A percentile compares a stretch with the other conserved stretches of the same genome.
These are phyloP conservation scores for carrot (Daucus carota) DNA, from an alignment of 129 eudicot species.

Conservation along the genomic window DNA sequence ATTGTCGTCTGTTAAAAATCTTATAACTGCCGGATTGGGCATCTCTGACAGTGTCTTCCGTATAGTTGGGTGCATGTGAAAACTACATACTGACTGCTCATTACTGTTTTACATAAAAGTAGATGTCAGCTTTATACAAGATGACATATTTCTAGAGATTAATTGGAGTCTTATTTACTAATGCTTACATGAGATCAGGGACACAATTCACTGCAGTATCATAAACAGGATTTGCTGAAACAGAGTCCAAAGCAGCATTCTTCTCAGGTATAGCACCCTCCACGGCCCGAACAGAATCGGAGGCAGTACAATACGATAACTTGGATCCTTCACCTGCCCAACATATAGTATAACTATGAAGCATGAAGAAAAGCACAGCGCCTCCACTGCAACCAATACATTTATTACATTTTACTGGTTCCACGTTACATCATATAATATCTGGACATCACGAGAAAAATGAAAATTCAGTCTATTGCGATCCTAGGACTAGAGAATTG, in stretches of 20 bases:
- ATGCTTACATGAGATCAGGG: constrained; percentile 40
- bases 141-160: constrained; percentile 8
- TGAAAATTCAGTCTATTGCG: neutral
- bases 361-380: neutral
- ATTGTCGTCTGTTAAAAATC: constrained; percentile 18
- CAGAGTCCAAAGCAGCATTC: constrained; percentile 21
- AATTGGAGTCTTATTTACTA: neutral
- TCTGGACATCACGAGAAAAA: neutral
- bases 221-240: constrained; percentile 18
- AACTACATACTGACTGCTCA: constrained; percentile 29
- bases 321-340: constrained; percentile 32
- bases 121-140: constrained; percentile 16
- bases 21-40: constrained; percentile 23
- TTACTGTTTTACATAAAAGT: constrained; percentile 39
- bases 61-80: constrained; percentile 54
- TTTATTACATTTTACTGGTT: constrained; percentile 1
- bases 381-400: neutral
- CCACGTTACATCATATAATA: constrained; percentile 2
- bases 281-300: constrained; percentile 29
- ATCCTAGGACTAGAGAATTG: neutral
- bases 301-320: constrained; percentile 17
- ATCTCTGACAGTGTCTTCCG: constrained; percentile 22
- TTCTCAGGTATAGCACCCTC: constrained; percentile 25
- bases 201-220: constrained; percentile 17
- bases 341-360: constrained; percentile 12